Percentiles rank a stretch among this genome's conserved stretches.
Evolutionary conservation across 2,329 filamentous ascomycete species (phyloP).

Genomic region (Xylariaceae sp.): DNA sequence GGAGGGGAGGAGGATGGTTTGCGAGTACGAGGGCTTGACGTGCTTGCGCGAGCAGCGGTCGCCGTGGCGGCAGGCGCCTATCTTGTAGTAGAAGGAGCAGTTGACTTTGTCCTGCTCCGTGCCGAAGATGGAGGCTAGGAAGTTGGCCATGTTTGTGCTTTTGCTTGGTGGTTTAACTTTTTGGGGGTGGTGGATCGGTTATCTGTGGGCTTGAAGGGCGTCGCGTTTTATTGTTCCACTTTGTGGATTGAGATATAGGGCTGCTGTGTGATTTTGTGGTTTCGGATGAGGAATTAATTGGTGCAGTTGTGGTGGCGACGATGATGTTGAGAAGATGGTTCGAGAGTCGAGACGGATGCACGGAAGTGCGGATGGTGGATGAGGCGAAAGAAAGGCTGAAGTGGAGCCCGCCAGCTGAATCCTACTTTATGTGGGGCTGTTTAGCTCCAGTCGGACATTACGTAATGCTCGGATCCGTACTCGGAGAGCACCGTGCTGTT

Average conservation of each 20-base stretch:
- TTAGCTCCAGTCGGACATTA: conserved; percentile 7
- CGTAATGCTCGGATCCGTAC: background rate
- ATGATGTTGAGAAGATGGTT: background rate
- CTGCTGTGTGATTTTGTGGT: background rate
- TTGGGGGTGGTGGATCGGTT: background rate
- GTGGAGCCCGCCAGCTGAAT: conserved; percentile 2
- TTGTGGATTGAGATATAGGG: background rate
- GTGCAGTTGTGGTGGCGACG: background rate
- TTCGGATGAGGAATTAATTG: background rate
- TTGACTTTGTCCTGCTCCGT: conserved; percentile 99
- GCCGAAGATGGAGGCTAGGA: conserved; percentile 98
- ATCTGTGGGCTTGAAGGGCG: background rate
- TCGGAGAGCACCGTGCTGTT: too few species aligned
- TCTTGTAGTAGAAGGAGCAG: conserved; percentile 99
- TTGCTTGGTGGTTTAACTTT: background rate
- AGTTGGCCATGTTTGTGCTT: conserved; percentile 72
- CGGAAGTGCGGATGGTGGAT: background rate
- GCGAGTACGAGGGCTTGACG: conserved; percentile 96
- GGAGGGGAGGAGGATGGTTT: conserved; percentile 96
- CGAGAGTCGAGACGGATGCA: too few species aligned
- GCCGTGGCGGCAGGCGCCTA: conserved; percentile 95
- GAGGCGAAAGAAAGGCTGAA: conserved; percentile 12
- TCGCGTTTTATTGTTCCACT: too few species aligned
- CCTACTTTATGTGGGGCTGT: background rate
- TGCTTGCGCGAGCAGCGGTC: conserved; percentile 98